Conservation (phyloP, 306 rosid species). For the Sicyos baderoa region DNA sequence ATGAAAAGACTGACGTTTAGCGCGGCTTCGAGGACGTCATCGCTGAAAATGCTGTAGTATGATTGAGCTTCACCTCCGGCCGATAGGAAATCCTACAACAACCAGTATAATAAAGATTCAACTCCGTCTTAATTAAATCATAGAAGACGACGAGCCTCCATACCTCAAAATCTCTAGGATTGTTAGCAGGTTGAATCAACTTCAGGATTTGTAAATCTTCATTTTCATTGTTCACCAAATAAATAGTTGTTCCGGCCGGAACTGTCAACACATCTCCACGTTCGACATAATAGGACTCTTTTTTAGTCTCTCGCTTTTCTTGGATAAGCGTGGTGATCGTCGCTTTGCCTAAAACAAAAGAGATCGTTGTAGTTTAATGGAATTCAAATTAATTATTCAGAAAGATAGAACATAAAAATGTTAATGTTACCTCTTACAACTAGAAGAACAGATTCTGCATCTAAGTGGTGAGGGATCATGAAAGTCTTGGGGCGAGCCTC, state of each 20-base stretch:
- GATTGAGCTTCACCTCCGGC: constrained; percentile 30
- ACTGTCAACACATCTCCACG: constrained; percentile 25
- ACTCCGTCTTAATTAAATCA: not conserved
- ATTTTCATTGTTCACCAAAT: constrained; percentile 28
- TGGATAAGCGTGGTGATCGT: constrained; percentile 25
- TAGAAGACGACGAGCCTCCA: not conserved
- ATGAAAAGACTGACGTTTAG: constrained; percentile 23
- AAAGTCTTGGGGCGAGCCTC: constrained; percentile 39
- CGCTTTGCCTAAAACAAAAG: constrained; percentile 28
- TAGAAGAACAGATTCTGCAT: constrained; percentile 30
- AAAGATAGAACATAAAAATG: not conserved
- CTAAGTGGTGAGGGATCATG: constrained; percentile 35
- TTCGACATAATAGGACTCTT: constrained; percentile 31
- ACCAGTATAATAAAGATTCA: not conserved
- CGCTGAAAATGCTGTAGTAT: constrained; percentile 32
- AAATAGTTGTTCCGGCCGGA: constrained; percentile 29
- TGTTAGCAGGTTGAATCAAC: constrained; percentile 31
- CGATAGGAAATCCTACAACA: constrained; percentile 28
- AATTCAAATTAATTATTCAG: too few relatives aligned
- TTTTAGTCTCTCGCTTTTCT: constrained; percentile 31
- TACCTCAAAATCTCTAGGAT: constrained; percentile 36
- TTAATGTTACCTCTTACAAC: constrained; percentile 27
- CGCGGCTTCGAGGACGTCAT: constrained; percentile 29
- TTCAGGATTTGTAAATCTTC: constrained; percentile 27
- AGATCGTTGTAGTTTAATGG: not conserved